Percentiles rank a stretch among this genome's conserved stretches.
Evolutionary conservation across 306 rosid species (phyloP).

Genomic region (Rubus idaeus): DNA sequence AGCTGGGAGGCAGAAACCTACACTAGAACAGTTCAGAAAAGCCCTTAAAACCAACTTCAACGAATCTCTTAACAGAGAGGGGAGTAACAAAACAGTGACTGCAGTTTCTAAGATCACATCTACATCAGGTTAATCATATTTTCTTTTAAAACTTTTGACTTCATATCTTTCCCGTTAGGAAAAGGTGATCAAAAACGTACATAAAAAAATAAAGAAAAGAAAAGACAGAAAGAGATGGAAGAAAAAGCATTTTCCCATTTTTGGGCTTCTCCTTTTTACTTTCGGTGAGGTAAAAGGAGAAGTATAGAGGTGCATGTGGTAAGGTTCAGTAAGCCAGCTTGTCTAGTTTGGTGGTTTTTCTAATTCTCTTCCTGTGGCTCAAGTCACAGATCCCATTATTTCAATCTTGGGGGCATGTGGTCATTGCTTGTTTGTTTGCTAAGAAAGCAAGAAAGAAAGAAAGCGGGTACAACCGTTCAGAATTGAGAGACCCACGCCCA

Average conservation of each 20-base stretch:
- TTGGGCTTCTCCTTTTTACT: conserved; percentile 3
- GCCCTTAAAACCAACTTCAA: neutral
- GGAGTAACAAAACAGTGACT: neutral
- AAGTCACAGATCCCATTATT: neutral
- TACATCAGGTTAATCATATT: neutral
- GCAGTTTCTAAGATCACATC: neutral
- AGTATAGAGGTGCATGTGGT: neutral
- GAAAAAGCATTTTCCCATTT: neutral
- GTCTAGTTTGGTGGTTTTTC: conserved; percentile 2
- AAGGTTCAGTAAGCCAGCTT: neutral
- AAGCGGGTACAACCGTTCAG: conserved; percentile 8
- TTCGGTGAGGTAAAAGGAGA: conserved; percentile 10
- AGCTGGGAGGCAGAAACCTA: neutral
- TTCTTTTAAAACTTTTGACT: neutral
- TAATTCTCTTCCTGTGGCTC: neutral
- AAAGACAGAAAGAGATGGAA: neutral
- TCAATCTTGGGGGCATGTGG: neutral
- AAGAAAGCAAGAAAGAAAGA: conserved; percentile 2
- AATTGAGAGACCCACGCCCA: conserved; percentile 16
- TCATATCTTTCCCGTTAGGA: conserved; percentile 1
- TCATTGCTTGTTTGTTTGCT: conserved; percentile 7
- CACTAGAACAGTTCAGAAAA: neutral
- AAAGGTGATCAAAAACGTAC: neutral
- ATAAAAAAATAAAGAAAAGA: neutral
- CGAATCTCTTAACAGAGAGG: neutral